Evolutionary conservation across 495 filamentous ascomycete species (phyloP).

Genomic region (Emericellopsis terricola): DNA sequence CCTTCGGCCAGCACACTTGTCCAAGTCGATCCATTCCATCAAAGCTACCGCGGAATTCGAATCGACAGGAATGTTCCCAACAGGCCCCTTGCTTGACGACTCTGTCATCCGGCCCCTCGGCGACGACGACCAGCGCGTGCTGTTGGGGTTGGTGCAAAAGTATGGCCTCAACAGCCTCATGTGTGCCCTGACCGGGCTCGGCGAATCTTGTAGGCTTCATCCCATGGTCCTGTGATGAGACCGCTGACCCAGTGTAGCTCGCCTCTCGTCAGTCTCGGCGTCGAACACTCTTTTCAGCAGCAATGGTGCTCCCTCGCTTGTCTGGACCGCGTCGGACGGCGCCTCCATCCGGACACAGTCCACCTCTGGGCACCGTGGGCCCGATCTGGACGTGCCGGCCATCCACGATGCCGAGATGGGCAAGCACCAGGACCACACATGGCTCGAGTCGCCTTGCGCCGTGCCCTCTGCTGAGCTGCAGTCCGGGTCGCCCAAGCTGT

Average conservation of each 20-base stretch:
- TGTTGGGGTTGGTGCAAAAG: conserved; percentile 1
- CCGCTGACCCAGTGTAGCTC: conserved; percentile 1
- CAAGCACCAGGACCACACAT: not conserved
- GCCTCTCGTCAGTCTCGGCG: not conserved
- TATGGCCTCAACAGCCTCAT: conserved; percentile 1
- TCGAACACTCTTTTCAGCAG: conserved; percentile 2
- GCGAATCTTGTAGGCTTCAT: not conserved
- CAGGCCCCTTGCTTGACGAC: not conserved
- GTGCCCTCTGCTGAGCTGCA: not conserved
- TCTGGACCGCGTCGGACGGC: conserved; percentile 3
- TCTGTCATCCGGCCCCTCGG: conserved; percentile 1
- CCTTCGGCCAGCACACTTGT: no score
- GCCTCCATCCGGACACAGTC: conserved; percentile 3
- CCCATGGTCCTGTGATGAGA: not conserved
- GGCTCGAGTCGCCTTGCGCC: conserved; percentile 2
- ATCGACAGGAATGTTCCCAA: conserved; percentile 2
- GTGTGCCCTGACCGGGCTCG: conserved; percentile 2
- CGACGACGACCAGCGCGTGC: conserved; percentile 3
- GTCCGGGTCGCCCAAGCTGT: not conserved
- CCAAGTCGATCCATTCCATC: no score
- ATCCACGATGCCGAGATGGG: conserved; percentile 1
- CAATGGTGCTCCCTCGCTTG: conserved; percentile 1
- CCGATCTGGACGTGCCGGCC: not conserved
- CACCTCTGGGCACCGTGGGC: not conserved
- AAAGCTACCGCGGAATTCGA: no score